Conservation (phyloP, 2,329 filamentous ascomycete genomes). For the Colletotrichum tropicale region DNA sequence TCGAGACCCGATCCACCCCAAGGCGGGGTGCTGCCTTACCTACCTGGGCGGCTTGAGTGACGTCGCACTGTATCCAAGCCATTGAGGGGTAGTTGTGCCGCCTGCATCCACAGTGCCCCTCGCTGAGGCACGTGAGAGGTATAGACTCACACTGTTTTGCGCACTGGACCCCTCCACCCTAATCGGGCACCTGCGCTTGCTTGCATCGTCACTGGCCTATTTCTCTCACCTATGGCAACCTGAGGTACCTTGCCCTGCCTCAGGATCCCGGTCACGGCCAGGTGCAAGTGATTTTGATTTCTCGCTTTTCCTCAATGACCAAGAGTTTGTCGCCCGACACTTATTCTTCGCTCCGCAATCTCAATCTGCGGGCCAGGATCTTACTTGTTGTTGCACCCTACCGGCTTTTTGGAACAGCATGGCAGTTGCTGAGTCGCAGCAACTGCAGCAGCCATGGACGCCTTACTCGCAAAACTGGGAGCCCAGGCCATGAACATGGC, state of each 20-base stretch:
- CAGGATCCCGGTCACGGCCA: neutral
- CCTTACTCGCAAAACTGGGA: conserved; percentile 57
- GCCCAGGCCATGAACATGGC: conserved; percentile 89
- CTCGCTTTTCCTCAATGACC: neutral
- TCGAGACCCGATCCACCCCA: conserved; percentile 2
- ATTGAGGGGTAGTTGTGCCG: conserved; percentile 4
- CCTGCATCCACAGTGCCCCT: neutral
- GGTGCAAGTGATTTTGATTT: neutral
- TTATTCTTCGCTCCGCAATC: neutral
- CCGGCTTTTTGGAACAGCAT: neutral
- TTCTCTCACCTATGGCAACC: conserved; percentile 5
- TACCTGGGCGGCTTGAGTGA: neutral
- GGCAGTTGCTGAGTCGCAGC: neutral
- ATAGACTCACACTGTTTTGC: neutral
- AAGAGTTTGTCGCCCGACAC: neutral
- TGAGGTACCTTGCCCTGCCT: neutral
- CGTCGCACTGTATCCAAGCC: conserved; percentile 3
- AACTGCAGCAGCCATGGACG: conserved; percentile 65
- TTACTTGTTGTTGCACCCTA: neutral
- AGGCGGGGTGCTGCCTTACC: conserved; percentile 6
- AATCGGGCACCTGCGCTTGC: neutral
- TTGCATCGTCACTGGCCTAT: neutral
- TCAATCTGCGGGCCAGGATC: neutral
- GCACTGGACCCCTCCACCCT: neutral
- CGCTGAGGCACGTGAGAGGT: neutral